These are phyloP conservation scores for Alloascoidea hylecoeti DNA, from an alignment of 805 yeast species.

Conservation along the genomic window DNA sequence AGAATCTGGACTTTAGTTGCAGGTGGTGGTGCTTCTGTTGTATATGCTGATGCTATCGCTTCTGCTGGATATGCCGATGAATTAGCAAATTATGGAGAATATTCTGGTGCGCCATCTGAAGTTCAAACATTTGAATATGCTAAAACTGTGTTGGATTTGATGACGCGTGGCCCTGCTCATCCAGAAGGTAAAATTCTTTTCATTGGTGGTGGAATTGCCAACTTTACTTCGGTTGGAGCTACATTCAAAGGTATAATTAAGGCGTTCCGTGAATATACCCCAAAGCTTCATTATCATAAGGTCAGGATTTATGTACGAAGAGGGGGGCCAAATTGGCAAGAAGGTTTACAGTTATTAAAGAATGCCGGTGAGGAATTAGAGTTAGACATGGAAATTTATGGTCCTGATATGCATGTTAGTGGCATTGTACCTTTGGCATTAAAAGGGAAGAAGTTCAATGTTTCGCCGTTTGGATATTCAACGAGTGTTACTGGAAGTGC, in stretches of 20 bases:
- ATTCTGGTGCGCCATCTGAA: slow-evolving; percentile 33
- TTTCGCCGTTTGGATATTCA: slow-evolving; percentile 23
- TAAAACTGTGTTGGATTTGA: slow-evolving; percentile 28
- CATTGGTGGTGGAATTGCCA: slow-evolving; percentile 33
- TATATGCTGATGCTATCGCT: slow-evolving; percentile 32
- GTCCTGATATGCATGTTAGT: slow-evolving; percentile 35
- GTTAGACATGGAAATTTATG: slow-evolving; percentile 30
- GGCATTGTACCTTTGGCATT: slow-evolving; percentile 31
- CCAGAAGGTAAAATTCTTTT: slow-evolving; percentile 27
- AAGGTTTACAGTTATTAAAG: slow-evolving; percentile 28
- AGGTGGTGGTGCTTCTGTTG: slow-evolving; percentile 34
- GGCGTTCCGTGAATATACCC: slow-evolving; percentile 26
- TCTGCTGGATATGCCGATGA: slow-evolving; percentile 28
- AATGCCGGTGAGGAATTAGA: slow-evolving; percentile 28
- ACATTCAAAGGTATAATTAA: slow-evolving; percentile 34
- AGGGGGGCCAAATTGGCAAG: slow-evolving; percentile 36
- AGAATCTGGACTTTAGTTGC: slow-evolving; percentile 32
- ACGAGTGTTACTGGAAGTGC: slow-evolving; percentile 11
- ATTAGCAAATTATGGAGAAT: slow-evolving; percentile 32
- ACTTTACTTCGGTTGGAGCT: slow-evolving; percentile 31
- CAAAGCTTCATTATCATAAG: slow-evolving; percentile 21
- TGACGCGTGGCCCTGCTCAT: slow-evolving; percentile 24
- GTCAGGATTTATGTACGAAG: slow-evolving; percentile 28
- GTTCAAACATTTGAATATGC: slow-evolving; percentile 31
- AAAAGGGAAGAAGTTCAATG: slow-evolving; percentile 23